A percentile compares a stretch with the other conserved stretches of the same genome.
phyloP scores from a whole-genome alignment of 129 eudicot genomes.

The Solidago caesia region DNA sequence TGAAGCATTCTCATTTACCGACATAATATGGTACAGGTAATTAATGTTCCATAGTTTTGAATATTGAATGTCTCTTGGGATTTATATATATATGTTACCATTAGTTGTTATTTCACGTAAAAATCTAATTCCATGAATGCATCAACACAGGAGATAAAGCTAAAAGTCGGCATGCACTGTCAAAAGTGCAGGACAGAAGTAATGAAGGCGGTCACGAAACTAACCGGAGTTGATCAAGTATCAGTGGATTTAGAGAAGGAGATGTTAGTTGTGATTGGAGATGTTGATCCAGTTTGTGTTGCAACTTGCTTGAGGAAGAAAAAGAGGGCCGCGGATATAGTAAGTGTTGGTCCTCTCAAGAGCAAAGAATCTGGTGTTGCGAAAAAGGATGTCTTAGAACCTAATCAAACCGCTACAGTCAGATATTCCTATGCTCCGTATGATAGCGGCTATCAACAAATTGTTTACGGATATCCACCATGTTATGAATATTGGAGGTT shows the following conservation, averaged over 20 bases:
- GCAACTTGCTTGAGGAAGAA: constrained; percentile 38
- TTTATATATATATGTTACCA: no score
- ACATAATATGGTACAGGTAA: no score
- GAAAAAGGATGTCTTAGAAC: not conserved
- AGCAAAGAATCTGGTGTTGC: not conserved
- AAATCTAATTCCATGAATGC: not conserved
- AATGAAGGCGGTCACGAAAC: constrained; percentile 20
- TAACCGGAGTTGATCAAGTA: constrained; percentile 26
- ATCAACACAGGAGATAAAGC: constrained; percentile 33
- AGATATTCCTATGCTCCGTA: not conserved
- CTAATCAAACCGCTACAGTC: not conserved
- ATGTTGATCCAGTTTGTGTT: constrained; percentile 33
- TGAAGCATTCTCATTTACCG: no score
- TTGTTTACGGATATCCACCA: not conserved
- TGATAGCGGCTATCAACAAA: not conserved
- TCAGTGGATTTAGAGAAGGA: constrained; percentile 31
- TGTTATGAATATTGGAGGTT: constrained; percentile 1
- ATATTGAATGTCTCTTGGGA: no score
- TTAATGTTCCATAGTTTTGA: no score
- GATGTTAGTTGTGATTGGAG: constrained; percentile 28
- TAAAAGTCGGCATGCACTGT: constrained; percentile 33
- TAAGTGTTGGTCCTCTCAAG: constrained; percentile 28
- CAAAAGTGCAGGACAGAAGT: constrained; percentile 38
- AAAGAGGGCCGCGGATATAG: constrained; percentile 12
- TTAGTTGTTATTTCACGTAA: no score